Conservation (phyloP, 768 basidiomycete species). For the Podaxis mareebaensis region DNA sequence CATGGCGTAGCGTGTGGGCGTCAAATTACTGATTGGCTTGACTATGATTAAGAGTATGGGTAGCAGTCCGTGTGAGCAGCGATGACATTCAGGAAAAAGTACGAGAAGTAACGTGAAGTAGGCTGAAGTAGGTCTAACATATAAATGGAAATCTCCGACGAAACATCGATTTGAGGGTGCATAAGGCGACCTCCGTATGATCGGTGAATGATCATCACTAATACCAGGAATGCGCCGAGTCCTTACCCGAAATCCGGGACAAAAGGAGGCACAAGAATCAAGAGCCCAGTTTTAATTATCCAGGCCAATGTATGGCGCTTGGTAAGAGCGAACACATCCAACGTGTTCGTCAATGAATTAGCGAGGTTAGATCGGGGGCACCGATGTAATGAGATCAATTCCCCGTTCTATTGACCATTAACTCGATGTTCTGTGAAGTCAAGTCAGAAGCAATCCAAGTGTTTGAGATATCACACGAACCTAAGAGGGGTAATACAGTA, state of each 20-base stretch:
- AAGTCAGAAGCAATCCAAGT: slow-evolving; percentile 16
- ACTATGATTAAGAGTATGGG: neutral
- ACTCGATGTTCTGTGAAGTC: slow-evolving; percentile 26
- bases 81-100: slow-evolving; percentile 5
- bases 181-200: neutral
- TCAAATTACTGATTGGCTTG: neutral
- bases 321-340: neutral
- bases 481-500: slow-evolving; percentile 74
- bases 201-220: slow-evolving; percentile 2
- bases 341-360: neutral
- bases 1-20: neutral
- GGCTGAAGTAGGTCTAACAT: neutral
- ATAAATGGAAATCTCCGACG: slow-evolving; percentile 8
- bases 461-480: slow-evolving; percentile 39
- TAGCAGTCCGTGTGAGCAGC: neutral
- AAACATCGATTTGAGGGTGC: slow-evolving; percentile 2
- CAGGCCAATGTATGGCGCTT: neutral
- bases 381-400: neutral
- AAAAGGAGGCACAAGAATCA: neutral
- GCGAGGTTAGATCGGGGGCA: neutral
- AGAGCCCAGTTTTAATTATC: neutral
- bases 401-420: slow-evolving; percentile 14
- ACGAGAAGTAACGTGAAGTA: neutral
- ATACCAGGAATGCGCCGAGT: neutral
- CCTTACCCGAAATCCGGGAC: neutral